A percentile compares a stretch with the other conserved stretches of the same genome.
These are phyloP conservation scores for Penicillium aurantiogriseum DNA, from an alignment of 2,329 filamentous ascomycete genomes.

Conservation along the genomic window DNA sequence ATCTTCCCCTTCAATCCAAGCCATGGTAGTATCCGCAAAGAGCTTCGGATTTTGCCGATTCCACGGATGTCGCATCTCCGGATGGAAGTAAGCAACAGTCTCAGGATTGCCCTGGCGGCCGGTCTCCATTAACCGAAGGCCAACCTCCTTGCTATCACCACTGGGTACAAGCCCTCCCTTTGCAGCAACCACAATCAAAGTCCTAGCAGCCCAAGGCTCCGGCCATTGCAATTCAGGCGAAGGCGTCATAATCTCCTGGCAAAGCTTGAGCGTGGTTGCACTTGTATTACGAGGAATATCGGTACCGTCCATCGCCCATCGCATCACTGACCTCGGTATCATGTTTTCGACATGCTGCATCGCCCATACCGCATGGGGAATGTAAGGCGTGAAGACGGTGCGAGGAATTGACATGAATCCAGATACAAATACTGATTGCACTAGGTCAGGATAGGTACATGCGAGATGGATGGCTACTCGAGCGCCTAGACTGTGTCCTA, in stretches of 20 bases:
- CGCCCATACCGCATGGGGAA: background rate
- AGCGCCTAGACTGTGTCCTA: background rate
- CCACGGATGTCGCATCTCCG: background rate
- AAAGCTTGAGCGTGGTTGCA: background rate
- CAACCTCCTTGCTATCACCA: background rate
- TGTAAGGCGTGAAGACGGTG: background rate
- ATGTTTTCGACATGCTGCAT: background rate
- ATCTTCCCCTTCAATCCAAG: background rate
- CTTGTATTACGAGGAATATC: background rate
- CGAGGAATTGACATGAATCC: background rate
- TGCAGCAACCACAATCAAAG: background rate
- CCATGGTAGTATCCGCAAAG: background rate
- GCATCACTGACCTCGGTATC: background rate
- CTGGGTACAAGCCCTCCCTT: background rate
- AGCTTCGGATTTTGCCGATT: background rate
- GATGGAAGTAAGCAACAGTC: background rate
- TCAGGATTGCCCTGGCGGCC: background rate
- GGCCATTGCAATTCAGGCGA: background rate
- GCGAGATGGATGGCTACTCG: background rate
- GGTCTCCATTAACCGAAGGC: background rate
- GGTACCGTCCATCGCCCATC: background rate
- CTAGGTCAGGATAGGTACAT: background rate
- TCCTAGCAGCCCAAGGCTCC: background rate
- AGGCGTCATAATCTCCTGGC: background rate
- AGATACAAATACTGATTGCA: background rate